These are phyloP conservation scores for Tilletia indica DNA, from an alignment of 1,284 basidiomycete genomes.

Conservation along the genomic window DNA sequence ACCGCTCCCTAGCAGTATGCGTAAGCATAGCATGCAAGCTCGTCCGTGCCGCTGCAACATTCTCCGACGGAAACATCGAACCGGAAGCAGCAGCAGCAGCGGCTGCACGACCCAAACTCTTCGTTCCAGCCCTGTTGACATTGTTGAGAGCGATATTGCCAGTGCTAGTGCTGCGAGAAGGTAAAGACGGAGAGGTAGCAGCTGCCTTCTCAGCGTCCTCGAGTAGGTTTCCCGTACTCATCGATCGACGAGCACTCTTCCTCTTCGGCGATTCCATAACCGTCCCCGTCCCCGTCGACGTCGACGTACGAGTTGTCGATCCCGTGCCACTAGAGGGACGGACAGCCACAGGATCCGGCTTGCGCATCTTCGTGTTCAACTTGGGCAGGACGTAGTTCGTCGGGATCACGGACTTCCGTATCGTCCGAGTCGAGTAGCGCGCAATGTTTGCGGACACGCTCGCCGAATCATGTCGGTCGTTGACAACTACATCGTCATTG, in stretches of 20 bases:
- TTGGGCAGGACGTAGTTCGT: conserved; percentile 54
- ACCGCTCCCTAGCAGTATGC: background rate
- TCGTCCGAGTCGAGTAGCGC: conserved; percentile 4
- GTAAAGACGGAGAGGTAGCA: background rate
- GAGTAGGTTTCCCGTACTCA: background rate
- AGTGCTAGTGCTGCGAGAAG: background rate
- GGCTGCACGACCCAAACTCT: background rate
- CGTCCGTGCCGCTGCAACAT: background rate
- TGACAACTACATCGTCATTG: too few relatives aligned
- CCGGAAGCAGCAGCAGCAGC: background rate
- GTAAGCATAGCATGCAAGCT: conserved; percentile 14
- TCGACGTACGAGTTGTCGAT: background rate
- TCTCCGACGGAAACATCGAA: background rate
- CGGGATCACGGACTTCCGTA: background rate
- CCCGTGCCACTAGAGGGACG: background rate
- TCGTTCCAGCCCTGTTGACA: background rate
- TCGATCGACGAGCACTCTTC: background rate
- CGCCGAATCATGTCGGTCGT: background rate
- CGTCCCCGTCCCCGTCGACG: too few relatives aligned
- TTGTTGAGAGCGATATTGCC: background rate
- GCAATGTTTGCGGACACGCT: conserved; percentile 6
- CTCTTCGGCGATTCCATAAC: conserved; percentile 1
- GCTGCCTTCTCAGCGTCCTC: background rate
- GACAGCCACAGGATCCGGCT: conserved; percentile 34
- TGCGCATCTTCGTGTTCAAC: conserved; percentile 56